A percentile compares a stretch with the other conserved stretches of the same genome.
phyloP scores from a whole-genome alignment of 345 rosid genomes.

The Citrus sp. region DNA sequence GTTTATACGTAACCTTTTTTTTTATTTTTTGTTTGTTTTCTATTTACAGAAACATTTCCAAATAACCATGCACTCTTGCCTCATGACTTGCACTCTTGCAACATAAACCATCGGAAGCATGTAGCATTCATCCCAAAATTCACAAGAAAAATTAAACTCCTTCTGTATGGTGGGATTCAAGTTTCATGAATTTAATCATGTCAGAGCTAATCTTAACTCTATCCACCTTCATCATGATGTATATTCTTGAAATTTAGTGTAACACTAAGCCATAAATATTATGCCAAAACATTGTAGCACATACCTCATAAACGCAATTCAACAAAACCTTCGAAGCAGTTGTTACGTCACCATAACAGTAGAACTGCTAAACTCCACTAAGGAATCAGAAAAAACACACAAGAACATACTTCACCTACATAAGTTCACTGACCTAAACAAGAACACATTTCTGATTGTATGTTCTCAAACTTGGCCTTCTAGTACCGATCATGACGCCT shows the following conservation, averaged over 20 bases:
- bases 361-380: slow-evolving; percentile 19
- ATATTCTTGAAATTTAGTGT: neutral
- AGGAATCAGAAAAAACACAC: slow-evolving; percentile 12
- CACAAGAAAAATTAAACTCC: neutral
- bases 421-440: slow-evolving; percentile 16
- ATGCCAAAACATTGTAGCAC: slow-evolving; percentile 4
- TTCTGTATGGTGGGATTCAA: neutral
- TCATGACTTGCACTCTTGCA: too few relatives aligned
- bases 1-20: neutral
- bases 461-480: slow-evolving; percentile 9
- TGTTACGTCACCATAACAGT: slow-evolving; percentile 6
- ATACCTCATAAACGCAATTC: slow-evolving; percentile 22
- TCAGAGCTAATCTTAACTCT: neutral
- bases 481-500: slow-evolving; percentile 54
- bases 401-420: slow-evolving; percentile 12
- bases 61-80: neutral
- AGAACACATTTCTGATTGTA: slow-evolving; percentile 5
- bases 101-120: neutral
- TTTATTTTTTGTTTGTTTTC: too few relatives aligned
- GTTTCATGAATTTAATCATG: neutral
- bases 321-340: slow-evolving; percentile 17
- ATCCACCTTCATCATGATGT: neutral
- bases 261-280: neutral
- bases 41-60: neutral
- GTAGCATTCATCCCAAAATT: neutral